Conservation (phyloP, 441 rosid species). For the Aquilaria agallochum region DNA sequence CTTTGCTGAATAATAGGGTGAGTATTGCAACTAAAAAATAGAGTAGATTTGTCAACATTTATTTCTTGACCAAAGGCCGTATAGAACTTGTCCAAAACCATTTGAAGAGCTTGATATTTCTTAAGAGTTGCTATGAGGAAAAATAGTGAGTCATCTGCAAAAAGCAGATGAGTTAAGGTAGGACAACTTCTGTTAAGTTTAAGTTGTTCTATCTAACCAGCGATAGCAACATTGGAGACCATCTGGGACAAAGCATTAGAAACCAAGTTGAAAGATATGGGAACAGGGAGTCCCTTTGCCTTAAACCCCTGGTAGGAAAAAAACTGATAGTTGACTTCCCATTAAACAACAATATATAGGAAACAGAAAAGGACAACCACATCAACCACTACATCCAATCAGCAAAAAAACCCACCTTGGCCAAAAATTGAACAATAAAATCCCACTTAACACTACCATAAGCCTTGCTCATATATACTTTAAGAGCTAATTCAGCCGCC, state of each 20-base stretch:
- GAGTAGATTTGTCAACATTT: background rate
- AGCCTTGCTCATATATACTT: too few species aligned
- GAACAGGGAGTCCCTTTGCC: background rate
- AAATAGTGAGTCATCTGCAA: background rate
- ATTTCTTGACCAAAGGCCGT: background rate
- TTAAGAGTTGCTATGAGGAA: background rate
- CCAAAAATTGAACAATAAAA: too few species aligned
- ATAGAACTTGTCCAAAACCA: background rate
- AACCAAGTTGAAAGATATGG: background rate
- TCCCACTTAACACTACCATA: too few species aligned
- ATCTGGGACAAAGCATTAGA: background rate
- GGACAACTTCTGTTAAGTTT: background rate
- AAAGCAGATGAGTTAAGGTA: background rate
- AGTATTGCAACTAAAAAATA: background rate
- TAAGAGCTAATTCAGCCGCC: too few species aligned
- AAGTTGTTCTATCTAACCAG: background rate
- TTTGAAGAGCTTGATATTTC: background rate
- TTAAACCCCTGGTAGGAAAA: background rate
- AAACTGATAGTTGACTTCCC: background rate
- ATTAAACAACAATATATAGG: background rate
- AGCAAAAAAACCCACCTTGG: too few species aligned
- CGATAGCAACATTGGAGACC: too few species aligned
- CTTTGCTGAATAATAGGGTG: background rate
- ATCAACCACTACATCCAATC: too few species aligned
- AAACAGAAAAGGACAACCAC: background rate